Base-by-base conservation (phyloP, 371 early-diverging fungal species). In the Catenaria anguillulae region DNA sequence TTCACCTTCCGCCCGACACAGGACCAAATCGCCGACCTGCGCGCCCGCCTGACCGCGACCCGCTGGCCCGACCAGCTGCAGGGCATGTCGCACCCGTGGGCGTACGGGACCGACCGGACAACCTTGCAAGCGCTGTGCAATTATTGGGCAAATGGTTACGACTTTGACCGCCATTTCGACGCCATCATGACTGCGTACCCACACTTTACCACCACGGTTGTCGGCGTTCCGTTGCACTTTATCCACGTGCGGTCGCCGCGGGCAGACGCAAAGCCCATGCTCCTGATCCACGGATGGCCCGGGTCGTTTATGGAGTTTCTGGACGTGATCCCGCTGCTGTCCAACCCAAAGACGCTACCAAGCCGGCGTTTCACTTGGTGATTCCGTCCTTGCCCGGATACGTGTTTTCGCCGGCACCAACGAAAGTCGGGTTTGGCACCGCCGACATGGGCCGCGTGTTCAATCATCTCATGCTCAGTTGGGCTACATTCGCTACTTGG, bases 201-300 rank as follows among this genome's bases (percentile, higher is more conserved):
- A 10, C 26, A 50, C 52, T 50, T 29, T 23, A 29, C 29, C 29
- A 50, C 52, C 29, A 50, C 52, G 29, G 52, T 29, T 4, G 10
- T 2, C 36, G 80, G 73, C 0, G 61, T 77, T 6, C 64, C 72
- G 10, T 63, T 83, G 10, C 86, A 84, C 61, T 83, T 77, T 67
- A 69, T 83, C 13, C 82, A 82, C 61, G 79, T 76, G 42, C 75
- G 69, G 2, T 78, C 79, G 37, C 46, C 70, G 6, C 64, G 70
- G 4, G 59, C 67, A 26, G 68, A 77, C 61, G 81, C 82, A 62
- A 13, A 80, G 54, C 84, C 86, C 15, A 64, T 86, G 40, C 40
- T 86, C 43, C 63, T 84, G 36, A 62, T 78, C 23, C 86, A 86
- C 63, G 86, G 86, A 3, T 83, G 84, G 40, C 83, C 82, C 0